phyloP scores from a whole-genome alignment of 1,139 yeast genomes.

The Pichia sp. region DNA sequence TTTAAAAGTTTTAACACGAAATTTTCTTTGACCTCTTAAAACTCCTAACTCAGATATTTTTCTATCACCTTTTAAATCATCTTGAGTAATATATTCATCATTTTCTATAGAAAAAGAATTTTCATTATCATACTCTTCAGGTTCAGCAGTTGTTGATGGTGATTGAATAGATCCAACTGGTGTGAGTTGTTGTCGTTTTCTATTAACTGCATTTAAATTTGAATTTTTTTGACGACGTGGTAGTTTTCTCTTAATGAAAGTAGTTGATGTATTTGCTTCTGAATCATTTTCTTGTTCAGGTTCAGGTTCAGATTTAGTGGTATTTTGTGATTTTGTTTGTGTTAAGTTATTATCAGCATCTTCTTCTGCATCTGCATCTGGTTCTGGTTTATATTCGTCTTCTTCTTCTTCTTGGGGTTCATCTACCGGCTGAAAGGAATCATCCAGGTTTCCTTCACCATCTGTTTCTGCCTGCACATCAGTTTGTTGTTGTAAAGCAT shows the following conservation, averaged over 20 bases:
- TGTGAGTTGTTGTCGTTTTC: constrained; percentile 5
- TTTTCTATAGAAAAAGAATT: constrained; percentile 26
- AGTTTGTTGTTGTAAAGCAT: constrained; percentile 1
- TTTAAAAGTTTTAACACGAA: constrained; percentile 76
- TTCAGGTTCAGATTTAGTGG: too few species aligned
- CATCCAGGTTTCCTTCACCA: not conserved
- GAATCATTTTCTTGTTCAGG: too few species aligned
- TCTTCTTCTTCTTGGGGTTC: constrained; percentile 12
- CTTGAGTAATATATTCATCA: constrained; percentile 79
- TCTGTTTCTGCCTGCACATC: constrained; percentile 10
- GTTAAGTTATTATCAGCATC: constrained; percentile 20
- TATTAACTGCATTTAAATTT: constrained; percentile 7
- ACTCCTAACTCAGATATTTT: constrained; percentile 69
- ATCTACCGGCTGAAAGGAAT: constrained; percentile 4
- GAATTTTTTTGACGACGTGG: constrained; percentile 5
- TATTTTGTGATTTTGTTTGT: too few species aligned
- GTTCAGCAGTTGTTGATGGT: constrained; percentile 8
- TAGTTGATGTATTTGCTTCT: not conserved
- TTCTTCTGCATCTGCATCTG: constrained; percentile 10
- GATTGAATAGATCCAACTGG: constrained; percentile 2
- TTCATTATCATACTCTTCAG: constrained; percentile 7
- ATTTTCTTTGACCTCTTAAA: constrained; percentile 70
- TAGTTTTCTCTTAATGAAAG: not conserved
- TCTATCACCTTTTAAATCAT: constrained; percentile 72
- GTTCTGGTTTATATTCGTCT: constrained; percentile 11